A percentile compares a stretch with the other conserved stretches of the same genome.
Conservation (phyloP, 495 filamentous ascomycete species). For the Melanomma pulvis-pyrius region DNA sequence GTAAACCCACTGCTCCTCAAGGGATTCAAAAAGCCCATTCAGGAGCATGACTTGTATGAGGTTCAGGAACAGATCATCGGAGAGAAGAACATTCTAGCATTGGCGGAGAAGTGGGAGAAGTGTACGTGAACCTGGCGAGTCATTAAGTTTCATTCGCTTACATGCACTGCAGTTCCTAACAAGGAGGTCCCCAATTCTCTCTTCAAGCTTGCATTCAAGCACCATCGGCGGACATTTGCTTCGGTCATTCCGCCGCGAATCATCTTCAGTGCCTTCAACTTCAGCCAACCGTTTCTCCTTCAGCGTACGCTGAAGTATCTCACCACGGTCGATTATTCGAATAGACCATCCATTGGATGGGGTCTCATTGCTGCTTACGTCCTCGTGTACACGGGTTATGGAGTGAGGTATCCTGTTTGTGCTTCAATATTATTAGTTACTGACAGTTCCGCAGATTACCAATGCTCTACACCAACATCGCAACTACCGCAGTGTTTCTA, state of each 20-base stretch:
- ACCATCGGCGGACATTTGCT: conserved; percentile 17
- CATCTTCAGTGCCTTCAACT: conserved; percentile 19
- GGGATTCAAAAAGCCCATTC: conserved; percentile 17
- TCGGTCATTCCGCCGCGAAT: conserved; percentile 19
- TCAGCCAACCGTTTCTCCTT: conserved; percentile 24
- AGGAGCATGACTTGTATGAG: conserved; percentile 20
- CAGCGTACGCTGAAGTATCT: conserved; percentile 15
- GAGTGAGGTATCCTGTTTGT: not conserved
- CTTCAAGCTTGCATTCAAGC: conserved; percentile 14
- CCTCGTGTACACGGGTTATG: conserved; percentile 22
- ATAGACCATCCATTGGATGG: conserved; percentile 16
- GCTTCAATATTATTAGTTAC: not conserved
- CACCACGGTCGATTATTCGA: conserved; percentile 7
- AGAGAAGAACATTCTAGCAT: conserved; percentile 16
- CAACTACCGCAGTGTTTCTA: conserved; percentile 22
- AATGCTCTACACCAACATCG: conserved; percentile 21
- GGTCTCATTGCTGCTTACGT: conserved; percentile 32
- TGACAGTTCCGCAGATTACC: conserved; percentile 2
- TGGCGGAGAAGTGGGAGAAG: conserved; percentile 22
- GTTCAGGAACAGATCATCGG: conserved; percentile 14
- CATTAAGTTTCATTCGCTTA: not conserved
- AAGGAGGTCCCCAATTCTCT: conserved; percentile 7
- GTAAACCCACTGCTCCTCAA: conserved; percentile 17
- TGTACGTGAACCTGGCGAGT: not conserved
- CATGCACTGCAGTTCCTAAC: not conserved